Base-by-base conservation (phyloP, 2,329 filamentous ascomycete genomes). In the Phoma sp. region DNA sequence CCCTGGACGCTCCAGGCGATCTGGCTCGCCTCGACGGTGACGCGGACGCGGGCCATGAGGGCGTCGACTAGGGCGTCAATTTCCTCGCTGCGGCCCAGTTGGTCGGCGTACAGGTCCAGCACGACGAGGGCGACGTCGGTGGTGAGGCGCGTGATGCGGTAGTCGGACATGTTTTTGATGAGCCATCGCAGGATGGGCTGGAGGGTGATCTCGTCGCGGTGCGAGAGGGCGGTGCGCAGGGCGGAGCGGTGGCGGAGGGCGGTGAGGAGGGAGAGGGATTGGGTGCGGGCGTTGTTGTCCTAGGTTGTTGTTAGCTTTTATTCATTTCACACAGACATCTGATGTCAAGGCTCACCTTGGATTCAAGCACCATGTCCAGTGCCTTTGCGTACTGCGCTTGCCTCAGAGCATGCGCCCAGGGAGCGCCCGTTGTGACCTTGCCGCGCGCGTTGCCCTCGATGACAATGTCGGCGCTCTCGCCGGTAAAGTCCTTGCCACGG, bases 171-270 rank as follows among this genome's bases (percentile, higher is more conserved):
- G 76, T 94, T 86, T 64, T 85, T 88, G 74, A 87, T 86, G 9
- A 94, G 83, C 92, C 93, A 98, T 69, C 84, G 85, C 46, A 99
- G 80, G 12, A 98, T 83, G 0, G 94, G 93, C 74, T 91, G 85
- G 4, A 99, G 85, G 0, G 87, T 87, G 36, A 87, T 81, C 75
- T 96, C 92, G 71, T 96, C 90, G 40, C 95, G 86, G 58, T 88
- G 86, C 69, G 89, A 84, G 40, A 99, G 84, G 4, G 95, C 92
- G 32, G 89, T 85, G 43, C 90, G 87, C 56, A 97, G 82, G 1
- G 92, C 94, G 56, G 89, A 92, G 56, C 94, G 90, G 77, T 99
- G 94, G 36, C 91, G 88, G 31, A 99, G 83, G 6, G 92, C 90
- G 12, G 90, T 89, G 19, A 99, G 81, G 25, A 96, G 80, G 0